phyloP scores from a whole-genome alignment of 192 early-diverging fungal genomes.

The Glomus cerebriforme region DNA sequence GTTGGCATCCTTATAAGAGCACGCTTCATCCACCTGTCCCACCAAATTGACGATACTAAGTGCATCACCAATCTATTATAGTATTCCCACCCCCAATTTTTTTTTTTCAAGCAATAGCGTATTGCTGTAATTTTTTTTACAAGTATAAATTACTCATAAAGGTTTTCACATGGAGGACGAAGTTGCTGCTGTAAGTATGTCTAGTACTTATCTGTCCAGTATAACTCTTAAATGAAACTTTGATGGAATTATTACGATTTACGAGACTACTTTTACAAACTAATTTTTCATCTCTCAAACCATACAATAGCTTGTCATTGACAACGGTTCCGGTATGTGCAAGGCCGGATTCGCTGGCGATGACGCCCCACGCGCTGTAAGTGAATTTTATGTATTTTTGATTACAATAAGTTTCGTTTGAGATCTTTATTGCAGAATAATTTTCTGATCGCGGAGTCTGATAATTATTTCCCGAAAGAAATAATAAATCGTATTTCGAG shows the following conservation, averaged over 20 bases:
- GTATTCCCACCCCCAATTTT: constrained; percentile 10
- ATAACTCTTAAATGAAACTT: no score
- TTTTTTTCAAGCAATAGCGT: background rate
- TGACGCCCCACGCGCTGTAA: constrained; percentile 86
- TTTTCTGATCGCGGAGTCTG: background rate
- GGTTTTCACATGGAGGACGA: constrained; percentile 69
- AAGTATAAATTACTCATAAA: background rate
- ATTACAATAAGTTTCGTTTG: no score
- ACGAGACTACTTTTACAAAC: constrained; percentile 13
- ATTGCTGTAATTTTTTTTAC: constrained; percentile 5
- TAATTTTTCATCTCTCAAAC: background rate
- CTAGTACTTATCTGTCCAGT: background rate
- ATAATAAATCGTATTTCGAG: no score
- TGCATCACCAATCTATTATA: background rate
- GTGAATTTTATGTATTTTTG: constrained; percentile 6
- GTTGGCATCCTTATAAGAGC: background rate
- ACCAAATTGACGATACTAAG: background rate
- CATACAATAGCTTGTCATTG: constrained; percentile 73
- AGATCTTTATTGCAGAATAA: no score
- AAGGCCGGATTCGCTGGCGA: constrained; percentile 94
- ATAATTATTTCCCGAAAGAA: background rate
- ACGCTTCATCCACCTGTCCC: background rate
- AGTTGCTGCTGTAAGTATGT: constrained; percentile 76
- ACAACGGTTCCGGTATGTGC: constrained; percentile 95
- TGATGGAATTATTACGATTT: no score